phyloP scores from a whole-genome alignment of 2,329 filamentous ascomycete genomes.

The Thielaviopsis punctulata region DNA sequence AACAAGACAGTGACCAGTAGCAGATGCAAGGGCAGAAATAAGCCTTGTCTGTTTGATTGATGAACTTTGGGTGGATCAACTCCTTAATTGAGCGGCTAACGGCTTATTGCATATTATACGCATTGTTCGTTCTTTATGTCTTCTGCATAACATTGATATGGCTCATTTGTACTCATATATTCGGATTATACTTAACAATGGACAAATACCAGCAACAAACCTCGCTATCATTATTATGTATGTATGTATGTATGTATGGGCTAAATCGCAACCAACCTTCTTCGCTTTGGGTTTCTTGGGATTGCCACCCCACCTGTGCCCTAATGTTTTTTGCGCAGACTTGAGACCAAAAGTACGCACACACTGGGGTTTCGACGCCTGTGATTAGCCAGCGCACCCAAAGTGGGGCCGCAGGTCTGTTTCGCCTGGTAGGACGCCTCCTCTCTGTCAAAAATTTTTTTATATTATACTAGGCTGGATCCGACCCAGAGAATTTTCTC shows the following conservation, averaged over 20 bases:
- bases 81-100: neutral
- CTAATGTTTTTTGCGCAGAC: constrained; percentile 7
- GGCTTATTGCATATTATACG: no score
- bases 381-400: constrained; percentile 7
- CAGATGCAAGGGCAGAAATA: neutral
- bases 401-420: constrained; percentile 5
- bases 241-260: neutral
- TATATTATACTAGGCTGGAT: neutral
- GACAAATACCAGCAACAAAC: neutral
- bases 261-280: neutral
- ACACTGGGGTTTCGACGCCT: constrained; percentile 5
- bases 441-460: constrained; percentile 1
- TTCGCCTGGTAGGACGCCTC: neutral
- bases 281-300: neutral
- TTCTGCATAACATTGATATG: no score
- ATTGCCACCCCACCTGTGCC: constrained; percentile 12
- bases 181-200: no score
- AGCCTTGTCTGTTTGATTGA: neutral
- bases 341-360: constrained; percentile 11
- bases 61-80: neutral
- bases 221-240: neutral
- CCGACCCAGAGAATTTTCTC: constrained; percentile 6
- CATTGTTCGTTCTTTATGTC: no score
- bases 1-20: neutral
- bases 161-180: no score